These are phyloP conservation scores for Tricholoma saponaceum DNA, from an alignment of 768 basidiomycete species.

Conservation along the genomic window DNA sequence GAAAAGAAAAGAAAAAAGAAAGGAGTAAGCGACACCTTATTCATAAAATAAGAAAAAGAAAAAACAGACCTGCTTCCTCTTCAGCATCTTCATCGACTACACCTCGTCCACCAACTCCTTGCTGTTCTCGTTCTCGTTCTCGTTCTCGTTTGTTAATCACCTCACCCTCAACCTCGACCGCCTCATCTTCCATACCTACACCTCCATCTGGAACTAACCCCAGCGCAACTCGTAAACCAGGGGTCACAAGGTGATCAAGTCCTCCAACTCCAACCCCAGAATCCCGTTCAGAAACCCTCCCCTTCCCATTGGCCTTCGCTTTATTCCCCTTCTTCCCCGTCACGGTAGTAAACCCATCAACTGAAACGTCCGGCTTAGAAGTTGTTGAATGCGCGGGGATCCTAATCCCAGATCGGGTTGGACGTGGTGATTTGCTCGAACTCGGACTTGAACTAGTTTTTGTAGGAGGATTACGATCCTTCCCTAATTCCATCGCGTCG, in stretches of 20 bases:
- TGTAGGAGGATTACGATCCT: not conserved
- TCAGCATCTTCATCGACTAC: constrained; percentile 5
- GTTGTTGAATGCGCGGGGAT: not conserved
- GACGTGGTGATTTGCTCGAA: not conserved
- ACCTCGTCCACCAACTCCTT: constrained; percentile 4
- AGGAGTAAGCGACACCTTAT: too few species aligned
- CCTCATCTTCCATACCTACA: constrained; percentile 7
- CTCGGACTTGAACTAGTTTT: not conserved
- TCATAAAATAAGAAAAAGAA: not conserved
- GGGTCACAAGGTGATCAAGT: constrained; percentile 28
- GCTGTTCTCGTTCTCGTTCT: not conserved
- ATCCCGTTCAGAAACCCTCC: not conserved
- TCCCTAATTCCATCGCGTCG: not conserved
- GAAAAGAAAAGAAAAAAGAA: not conserved
- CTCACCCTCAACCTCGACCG: not conserved
- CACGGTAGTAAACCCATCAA: not conserved
- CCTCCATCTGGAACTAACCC: constrained; percentile 29
- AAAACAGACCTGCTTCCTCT: not conserved
- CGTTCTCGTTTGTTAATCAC: not conserved
- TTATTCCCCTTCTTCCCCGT: constrained; percentile 3
- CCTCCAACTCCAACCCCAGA: constrained; percentile 1
- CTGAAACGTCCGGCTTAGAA: not conserved
- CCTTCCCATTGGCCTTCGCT: not conserved
- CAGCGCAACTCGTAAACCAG: constrained; percentile 44
- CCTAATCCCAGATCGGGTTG: not conserved